Base-by-base conservation (phyloP, 495 filamentous ascomycete genomes). In the Delitschia confertaspora region DNA sequence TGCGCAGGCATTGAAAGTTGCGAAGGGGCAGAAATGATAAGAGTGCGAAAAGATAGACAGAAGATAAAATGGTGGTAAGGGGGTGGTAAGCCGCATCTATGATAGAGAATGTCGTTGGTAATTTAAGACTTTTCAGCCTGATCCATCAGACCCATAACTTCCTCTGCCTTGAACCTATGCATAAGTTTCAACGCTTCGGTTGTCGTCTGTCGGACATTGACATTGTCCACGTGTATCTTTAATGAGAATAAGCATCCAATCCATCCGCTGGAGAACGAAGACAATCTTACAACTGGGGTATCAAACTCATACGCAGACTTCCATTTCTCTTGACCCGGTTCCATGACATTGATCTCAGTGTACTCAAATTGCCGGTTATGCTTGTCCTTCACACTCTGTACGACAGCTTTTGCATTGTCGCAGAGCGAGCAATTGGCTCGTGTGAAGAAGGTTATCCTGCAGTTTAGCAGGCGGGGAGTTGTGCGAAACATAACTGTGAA, bases 241-340 rank as follows among this genome's bases (percentile, higher is more conserved):
- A n/a, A 44, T 5, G 17, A 8, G 9, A 10, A 18, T 56, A 17
- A 60, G 51, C 33, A 43, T 23, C 14, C 32, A 21, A 10, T 18
- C 1, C 4, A 13, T 22, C 4, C 14, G 21, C 10, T 22, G 4
- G 8, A 16, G 4, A 22, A 13, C 31, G 11, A 2, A 34, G 18
- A 25, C 33, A 32, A 26, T 55, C 73, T 45, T 63, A 84, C 80
- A 36, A 95, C 88, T 2, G 88, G 88, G 0, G 85, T 82, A 57
- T 95, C 88, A 58, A 93, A 89, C 18, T 93, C 88, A 57, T 95
- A 95, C 10, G 85, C 60, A 58, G 81, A 72, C 55, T 76, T 82
- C 88, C 87, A 94, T 20, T 62, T 46, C 49, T 79, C 73, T 26
- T 75, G 70, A 27, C 68, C 74, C 0, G 73, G 67, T 22, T 69